A percentile compares a stretch with the other conserved stretches of the same genome.
These are phyloP conservation scores for Chalaropsis thielavioides DNA, from an alignment of 2,329 filamentous ascomycete genomes.

Conservation along the genomic window DNA sequence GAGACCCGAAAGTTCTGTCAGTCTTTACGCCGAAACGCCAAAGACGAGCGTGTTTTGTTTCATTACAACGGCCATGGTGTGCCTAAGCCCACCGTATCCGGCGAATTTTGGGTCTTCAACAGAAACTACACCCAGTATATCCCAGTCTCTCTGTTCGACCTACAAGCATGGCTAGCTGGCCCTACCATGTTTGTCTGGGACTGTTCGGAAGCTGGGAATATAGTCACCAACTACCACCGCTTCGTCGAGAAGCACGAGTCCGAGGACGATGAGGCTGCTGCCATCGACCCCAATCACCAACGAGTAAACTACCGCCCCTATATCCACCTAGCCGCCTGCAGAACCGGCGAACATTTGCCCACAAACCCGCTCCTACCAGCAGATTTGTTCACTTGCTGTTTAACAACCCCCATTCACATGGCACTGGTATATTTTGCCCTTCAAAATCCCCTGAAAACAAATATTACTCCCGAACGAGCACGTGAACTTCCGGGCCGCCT, in stretches of 20 bases:
- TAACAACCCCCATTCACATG: slow-evolving; percentile 96
- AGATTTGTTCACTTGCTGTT: slow-evolving; percentile 87
- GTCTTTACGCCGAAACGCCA: slow-evolving; percentile 77
- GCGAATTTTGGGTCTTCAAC: slow-evolving; percentile 99
- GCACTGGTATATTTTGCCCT: slow-evolving; percentile 91
- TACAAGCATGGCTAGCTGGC: slow-evolving; percentile 90
- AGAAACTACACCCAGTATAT: slow-evolving; percentile 99
- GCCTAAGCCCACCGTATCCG: slow-evolving; percentile 84
- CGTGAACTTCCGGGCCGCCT: slow-evolving; percentile 81
- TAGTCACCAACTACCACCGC: slow-evolving; percentile 84
- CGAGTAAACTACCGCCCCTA: slow-evolving; percentile 56
- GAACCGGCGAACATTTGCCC: slow-evolving; percentile 78
- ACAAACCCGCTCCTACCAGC: slow-evolving; percentile 88
- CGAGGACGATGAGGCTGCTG: slow-evolving; percentile 64
- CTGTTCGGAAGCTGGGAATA: slow-evolving; percentile 90
- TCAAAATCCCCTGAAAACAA: slow-evolving; percentile 63
- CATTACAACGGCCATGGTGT: slow-evolving; percentile 99
- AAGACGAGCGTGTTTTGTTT: slow-evolving; percentile 90
- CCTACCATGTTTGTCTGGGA: slow-evolving; percentile 97
- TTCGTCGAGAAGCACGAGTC: slow-evolving; percentile 91
- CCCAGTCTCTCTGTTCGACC: slow-evolving; percentile 83
- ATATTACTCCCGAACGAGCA: slow-evolving; percentile 64
- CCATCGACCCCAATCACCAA: slow-evolving; percentile 67
- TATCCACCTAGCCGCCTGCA: slow-evolving; percentile 86
- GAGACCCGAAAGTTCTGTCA: slow-evolving; percentile 95